A percentile compares a stretch with the other conserved stretches of the same genome.
Evolutionary conservation across 805 yeast species (phyloP).

Genomic region (Kodamaea fukazawae): DNA sequence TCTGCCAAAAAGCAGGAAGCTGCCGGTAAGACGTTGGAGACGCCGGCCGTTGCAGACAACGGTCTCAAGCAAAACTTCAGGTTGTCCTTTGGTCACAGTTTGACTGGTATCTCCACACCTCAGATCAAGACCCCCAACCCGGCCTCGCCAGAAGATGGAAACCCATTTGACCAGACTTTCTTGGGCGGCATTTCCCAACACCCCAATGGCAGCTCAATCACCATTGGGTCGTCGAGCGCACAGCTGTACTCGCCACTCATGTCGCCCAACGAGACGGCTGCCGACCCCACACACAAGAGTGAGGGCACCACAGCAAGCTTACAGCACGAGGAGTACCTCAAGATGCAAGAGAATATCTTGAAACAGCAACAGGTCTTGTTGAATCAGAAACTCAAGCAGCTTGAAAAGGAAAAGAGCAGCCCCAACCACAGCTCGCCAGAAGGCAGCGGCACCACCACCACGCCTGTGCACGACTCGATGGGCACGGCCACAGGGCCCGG

Average conservation of each 20-base stretch:
- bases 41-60: constrained; percentile 3
- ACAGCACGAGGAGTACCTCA: constrained; percentile 1
- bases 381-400: constrained; percentile 3
- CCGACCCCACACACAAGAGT: no score
- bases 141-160: constrained; percentile 25
- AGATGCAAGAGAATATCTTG: constrained; percentile 36
- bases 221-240: constrained; percentile 9
- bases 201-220: constrained; percentile 4
- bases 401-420: background rate
- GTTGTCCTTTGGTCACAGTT: constrained; percentile 14
- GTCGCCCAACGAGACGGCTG: constrained; percentile 4
- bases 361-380: constrained; percentile 35
- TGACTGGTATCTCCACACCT: constrained; percentile 40
- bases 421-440: no score
- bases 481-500: no score
- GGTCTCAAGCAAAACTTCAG: constrained; percentile 7
- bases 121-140: constrained; percentile 31
- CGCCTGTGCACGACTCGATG: no score
- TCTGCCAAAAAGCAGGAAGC: background rate
- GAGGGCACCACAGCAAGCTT: no score
- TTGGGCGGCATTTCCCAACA: constrained; percentile 7
- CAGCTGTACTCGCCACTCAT: constrained; percentile 7
- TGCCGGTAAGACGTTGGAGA: background rate
- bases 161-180: constrained; percentile 40
- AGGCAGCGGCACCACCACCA: no score